These are phyloP conservation scores for Daldinia bambusicola DNA, from an alignment of 495 filamentous ascomycete species.

Conservation along the genomic window DNA sequence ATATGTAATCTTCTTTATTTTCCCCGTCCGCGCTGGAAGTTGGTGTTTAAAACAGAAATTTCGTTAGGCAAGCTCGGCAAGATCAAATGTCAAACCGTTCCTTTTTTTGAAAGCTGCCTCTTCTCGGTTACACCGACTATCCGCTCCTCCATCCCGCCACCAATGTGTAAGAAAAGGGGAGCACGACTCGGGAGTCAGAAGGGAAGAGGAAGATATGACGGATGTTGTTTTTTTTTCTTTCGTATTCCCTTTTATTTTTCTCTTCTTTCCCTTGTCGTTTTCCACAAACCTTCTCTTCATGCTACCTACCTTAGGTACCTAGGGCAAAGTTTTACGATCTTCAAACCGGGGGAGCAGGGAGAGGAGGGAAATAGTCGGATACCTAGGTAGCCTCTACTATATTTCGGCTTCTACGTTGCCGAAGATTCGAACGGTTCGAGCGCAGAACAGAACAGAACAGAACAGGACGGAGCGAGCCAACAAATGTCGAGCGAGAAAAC, in stretches of 20 bases:
- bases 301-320: too few species aligned
- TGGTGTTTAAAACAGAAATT: background rate
- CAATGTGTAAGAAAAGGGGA: background rate
- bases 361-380: background rate
- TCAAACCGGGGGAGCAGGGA: background rate
- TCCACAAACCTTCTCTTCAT: background rate
- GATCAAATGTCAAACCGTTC: background rate
- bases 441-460: too few species aligned
- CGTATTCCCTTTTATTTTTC: background rate
- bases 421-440: background rate
- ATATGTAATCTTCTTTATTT: background rate
- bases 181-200: background rate
- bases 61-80: background rate
- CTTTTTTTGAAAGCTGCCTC: background rate
- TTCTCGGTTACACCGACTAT: background rate
- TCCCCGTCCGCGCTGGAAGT: background rate
- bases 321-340: conserved; percentile 4
- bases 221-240: background rate
- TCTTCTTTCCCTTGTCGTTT: background rate
- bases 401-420: background rate
- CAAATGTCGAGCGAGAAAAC: too few species aligned
- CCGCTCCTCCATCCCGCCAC: background rate
- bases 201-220: background rate
- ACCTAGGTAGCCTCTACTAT: background rate
- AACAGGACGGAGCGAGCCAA: too few species aligned